phyloP scores from a whole-genome alignment of 441 rosid species.

The Pelargonium myrrhifolium region DNA sequence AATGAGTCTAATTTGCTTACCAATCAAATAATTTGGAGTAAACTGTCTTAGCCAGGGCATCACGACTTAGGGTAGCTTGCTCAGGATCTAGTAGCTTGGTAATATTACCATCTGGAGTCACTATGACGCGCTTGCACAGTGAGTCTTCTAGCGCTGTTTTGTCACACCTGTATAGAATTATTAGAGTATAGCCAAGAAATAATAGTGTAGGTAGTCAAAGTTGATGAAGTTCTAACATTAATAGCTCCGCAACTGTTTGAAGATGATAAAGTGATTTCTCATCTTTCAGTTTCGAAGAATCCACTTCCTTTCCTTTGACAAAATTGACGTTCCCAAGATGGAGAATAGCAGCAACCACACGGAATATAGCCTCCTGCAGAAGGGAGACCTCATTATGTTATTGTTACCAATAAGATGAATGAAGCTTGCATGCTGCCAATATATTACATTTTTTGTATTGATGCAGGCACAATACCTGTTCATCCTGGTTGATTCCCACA shows the following conservation, averaged over 20 bases:
- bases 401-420: constrained; percentile 14
- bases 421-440: constrained; percentile 32
- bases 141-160: constrained; percentile 92
- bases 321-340: constrained; percentile 94
- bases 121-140: constrained; percentile 95
- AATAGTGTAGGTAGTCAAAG: constrained; percentile 4
- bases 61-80: constrained; percentile 81
- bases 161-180: constrained; percentile 56
- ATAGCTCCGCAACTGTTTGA: constrained; percentile 69
- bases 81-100: constrained; percentile 94
- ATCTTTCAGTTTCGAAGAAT: constrained; percentile 92
- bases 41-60: constrained; percentile 94
- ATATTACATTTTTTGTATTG: constrained; percentile 8
- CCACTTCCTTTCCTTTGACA: constrained; percentile 81
- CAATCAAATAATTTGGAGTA: constrained; percentile 98
- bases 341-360: constrained; percentile 93
- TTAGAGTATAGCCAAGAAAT: constrained; percentile 6
- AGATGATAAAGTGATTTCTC: constrained; percentile 87
- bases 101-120: constrained; percentile 97
- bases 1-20: constrained; percentile 32
- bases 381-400: constrained; percentile 10
- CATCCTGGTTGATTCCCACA: constrained; percentile 93
- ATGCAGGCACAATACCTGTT: constrained; percentile 60
- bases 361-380: constrained; percentile 85
- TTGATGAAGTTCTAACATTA: constrained; percentile 32